Evolutionary conservation across 805 yeast species (phyloP).

Genomic region (Hemisphaericaspora nanyangensis): DNA sequence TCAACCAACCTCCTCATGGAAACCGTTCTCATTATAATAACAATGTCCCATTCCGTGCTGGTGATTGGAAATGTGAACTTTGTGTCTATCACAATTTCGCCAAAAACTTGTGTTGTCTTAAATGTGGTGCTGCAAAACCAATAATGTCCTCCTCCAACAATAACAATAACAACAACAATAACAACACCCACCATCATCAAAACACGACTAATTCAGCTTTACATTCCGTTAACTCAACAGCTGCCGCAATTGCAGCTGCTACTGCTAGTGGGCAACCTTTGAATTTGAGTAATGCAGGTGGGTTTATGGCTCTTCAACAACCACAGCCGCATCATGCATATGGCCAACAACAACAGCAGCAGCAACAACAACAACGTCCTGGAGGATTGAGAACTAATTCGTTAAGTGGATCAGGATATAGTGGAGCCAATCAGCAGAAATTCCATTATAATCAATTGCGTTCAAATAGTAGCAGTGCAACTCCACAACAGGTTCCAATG

Average conservation of each 20-base stretch:
- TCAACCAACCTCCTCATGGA: slow-evolving; percentile 10
- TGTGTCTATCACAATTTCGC: slow-evolving; percentile 93
- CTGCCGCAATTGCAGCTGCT: slow-evolving; percentile 46
- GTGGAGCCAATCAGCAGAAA: background rate
- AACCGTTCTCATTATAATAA: slow-evolving; percentile 19
- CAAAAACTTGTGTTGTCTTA: slow-evolving; percentile 78
- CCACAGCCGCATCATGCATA: slow-evolving; percentile 18
- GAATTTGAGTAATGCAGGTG: slow-evolving; percentile 24
- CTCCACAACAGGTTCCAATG: slow-evolving; percentile 7
- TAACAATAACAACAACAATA: slow-evolving; percentile 6
- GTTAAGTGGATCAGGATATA: background rate
- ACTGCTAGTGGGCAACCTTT: slow-evolving; percentile 46
- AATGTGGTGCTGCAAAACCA: slow-evolving; percentile 76
- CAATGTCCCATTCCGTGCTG: slow-evolving; percentile 91
- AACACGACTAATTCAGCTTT: slow-evolving; percentile 10
- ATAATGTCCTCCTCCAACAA: slow-evolving; percentile 13
- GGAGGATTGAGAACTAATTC: slow-evolving; percentile 2
- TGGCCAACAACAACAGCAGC: slow-evolving; percentile 9
- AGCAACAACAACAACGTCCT: slow-evolving; percentile 13
- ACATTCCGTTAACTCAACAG: slow-evolving; percentile 38
- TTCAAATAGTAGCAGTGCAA: slow-evolving; percentile 5
- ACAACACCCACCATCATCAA: slow-evolving; percentile 9
- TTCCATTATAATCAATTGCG: slow-evolving; percentile 1
- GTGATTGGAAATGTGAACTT: slow-evolving; percentile 92
- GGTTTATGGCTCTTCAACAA: slow-evolving; percentile 30